Percentiles rank a stretch among this genome's conserved stretches.
These are phyloP conservation scores for Teratosphaeria viscida DNA, from an alignment of 2,329 filamentous ascomycete species.

Conservation along the genomic window DNA sequence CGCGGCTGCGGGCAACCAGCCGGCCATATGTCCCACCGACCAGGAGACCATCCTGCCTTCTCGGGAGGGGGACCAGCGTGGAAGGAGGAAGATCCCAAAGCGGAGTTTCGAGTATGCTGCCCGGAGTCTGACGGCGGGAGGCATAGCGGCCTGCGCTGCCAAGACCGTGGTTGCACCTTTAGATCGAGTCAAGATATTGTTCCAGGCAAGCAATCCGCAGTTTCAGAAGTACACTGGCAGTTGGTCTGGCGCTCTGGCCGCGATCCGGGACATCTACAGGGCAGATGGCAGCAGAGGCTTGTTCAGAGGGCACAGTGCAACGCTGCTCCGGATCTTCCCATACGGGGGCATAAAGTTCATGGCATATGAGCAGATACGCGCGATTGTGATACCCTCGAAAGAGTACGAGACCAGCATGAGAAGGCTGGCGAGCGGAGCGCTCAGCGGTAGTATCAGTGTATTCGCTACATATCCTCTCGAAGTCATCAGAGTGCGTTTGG, in stretches of 20 bases:
- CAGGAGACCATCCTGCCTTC: conserved; percentile 41
- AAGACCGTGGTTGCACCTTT: conserved; percentile 94
- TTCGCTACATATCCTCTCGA: conserved; percentile 96
- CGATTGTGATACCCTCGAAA: conserved; percentile 58
- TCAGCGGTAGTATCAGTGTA: conserved; percentile 79
- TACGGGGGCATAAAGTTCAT: conserved; percentile 98
- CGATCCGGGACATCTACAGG: conserved; percentile 72
- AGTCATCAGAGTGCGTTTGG: conserved; percentile 80
- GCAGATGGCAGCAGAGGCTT: conserved; percentile 66
- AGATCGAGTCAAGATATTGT: conserved; percentile 96
- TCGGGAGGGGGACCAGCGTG: conserved; percentile 6
- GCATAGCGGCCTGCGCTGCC: conserved; percentile 81
- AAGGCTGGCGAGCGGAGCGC: conserved; percentile 60
- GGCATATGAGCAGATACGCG: conserved; percentile 91
- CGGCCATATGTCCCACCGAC: conserved; percentile 41
- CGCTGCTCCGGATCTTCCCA: conserved; percentile 85
- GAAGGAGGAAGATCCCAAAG: conserved; percentile 47
- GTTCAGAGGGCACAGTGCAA: conserved; percentile 90
- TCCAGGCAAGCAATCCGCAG: conserved; percentile 88
- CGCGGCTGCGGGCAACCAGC: conserved; percentile 16
- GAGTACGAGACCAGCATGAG: conserved; percentile 71
- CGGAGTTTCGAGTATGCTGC: conserved; percentile 74
- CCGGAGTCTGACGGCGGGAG: conserved; percentile 76
- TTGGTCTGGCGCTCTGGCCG: conserved; percentile 72
- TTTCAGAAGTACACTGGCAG: conserved; percentile 88